These are phyloP conservation scores for Candida tetrigidarum DNA, from an alignment of 1,139 yeast species.

Conservation along the genomic window DNA sequence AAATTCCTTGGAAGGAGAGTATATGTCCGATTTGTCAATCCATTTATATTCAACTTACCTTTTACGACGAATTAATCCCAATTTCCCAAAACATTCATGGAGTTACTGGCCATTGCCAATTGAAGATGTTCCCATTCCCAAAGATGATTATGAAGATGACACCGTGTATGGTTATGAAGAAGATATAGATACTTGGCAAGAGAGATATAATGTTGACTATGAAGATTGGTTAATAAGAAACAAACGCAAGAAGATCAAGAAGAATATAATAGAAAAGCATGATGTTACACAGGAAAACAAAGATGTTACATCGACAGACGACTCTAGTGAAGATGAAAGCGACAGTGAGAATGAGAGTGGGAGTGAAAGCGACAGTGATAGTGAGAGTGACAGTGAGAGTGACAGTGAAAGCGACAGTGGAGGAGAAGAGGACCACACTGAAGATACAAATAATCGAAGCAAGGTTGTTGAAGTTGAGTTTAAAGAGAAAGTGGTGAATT, in stretches of 20 bases:
- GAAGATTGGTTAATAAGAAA: not conserved
- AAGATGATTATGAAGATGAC: slow-evolving; percentile 26
- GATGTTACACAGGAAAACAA: not conserved
- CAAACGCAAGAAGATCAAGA: not conserved
- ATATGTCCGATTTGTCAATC: slow-evolving; percentile 49
- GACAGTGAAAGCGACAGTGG: slow-evolving; percentile 5
- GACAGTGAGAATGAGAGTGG: too few relatives aligned
- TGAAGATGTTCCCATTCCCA: slow-evolving; percentile 41
- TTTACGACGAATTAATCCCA: slow-evolving; percentile 40
- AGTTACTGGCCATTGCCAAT: slow-evolving; percentile 50
- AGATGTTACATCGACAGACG: not conserved
- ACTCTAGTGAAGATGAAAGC: not conserved
- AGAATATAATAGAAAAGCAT: not conserved
- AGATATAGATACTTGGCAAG: slow-evolving; percentile 19
- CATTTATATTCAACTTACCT: slow-evolving; percentile 56
- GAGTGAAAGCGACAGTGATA: too few relatives aligned
- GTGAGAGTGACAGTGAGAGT: too few relatives aligned
- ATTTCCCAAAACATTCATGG: slow-evolving; percentile 44
- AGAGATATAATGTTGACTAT: not conserved
- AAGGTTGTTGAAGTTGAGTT: slow-evolving; percentile 12
- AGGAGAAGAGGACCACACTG: slow-evolving; percentile 6
- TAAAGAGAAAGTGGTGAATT: slow-evolving; percentile 25
- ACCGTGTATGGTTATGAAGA: slow-evolving; percentile 21
- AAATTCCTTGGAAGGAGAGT: slow-evolving; percentile 44
- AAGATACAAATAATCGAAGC: not conserved